phyloP scores from a whole-genome alignment of 225 moss, liverwort and hornwort genomes.

The Pleurozium schreberi region DNA sequence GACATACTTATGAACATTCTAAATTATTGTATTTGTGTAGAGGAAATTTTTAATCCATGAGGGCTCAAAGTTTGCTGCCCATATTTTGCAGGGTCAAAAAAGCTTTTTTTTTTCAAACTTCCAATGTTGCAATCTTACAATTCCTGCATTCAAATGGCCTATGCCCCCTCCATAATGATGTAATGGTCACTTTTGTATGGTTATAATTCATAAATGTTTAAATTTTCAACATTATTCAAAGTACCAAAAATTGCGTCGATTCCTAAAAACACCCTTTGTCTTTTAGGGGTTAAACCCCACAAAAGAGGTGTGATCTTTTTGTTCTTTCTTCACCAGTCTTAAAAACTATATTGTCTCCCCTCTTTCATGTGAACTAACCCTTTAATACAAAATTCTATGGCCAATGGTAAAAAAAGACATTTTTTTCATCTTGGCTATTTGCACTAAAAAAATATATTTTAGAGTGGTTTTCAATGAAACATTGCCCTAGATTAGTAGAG shows the following conservation, averaged over 20 bases:
- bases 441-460: not conserved
- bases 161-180: not conserved
- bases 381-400: not conserved
- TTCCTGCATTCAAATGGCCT: too few species aligned
- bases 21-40: not conserved
- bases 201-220: not conserved
- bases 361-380: too few species aligned
- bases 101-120: too few species aligned
- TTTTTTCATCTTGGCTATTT: not conserved
- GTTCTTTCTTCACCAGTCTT: not conserved
- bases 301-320: not conserved
- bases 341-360: too few species aligned
- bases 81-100: too few species aligned
- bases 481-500: not conserved
- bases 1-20: not conserved
- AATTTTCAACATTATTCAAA: not conserved
- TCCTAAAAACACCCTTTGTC: accelerated
- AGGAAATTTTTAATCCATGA: too few species aligned
- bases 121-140: too few species aligned
- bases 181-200: not conserved
- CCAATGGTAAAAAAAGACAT: accelerated
- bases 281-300: not conserved
- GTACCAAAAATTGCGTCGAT: not conserved
- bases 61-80: too few species aligned
- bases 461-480: not conserved